These are phyloP conservation scores for Basidioascus undulatus DNA, from an alignment of 768 basidiomycete genomes.

Conservation along the genomic window DNA sequence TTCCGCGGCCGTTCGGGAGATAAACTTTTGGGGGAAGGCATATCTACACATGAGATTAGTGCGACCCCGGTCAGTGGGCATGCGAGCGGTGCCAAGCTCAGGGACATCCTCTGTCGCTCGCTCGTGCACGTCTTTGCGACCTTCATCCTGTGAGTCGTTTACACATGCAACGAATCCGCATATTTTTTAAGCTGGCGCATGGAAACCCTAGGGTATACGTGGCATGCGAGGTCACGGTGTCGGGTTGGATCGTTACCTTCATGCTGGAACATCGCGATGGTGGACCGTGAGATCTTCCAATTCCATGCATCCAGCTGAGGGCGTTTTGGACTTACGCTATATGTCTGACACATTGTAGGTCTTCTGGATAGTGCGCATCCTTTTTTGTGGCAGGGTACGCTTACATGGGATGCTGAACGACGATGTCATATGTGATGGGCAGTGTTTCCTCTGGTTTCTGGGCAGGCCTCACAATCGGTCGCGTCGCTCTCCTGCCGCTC, in stretches of 20 bases:
- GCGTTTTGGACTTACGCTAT: no score
- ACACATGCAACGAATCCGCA: no score
- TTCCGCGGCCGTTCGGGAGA: no score
- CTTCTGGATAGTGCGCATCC: constrained; percentile 17
- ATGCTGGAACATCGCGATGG: constrained; percentile 9
- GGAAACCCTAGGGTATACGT: no score
- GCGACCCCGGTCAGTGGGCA: no score
- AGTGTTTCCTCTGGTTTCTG: not conserved
- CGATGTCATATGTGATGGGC: not conserved
- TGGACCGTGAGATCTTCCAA: no score
- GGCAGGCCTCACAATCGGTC: constrained; percentile 28
- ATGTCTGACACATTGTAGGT: no score
- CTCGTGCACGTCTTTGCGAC: not conserved
- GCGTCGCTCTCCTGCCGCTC: constrained; percentile 29
- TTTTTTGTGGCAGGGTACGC: constrained; percentile 18
- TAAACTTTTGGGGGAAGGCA: no score
- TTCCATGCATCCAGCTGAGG: no score
- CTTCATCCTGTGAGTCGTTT: constrained; percentile 3
- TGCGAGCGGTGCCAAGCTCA: not conserved
- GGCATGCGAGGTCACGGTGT: constrained; percentile 16
- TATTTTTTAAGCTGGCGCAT: no score
- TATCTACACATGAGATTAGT: no score
- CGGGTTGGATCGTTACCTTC: constrained; percentile 15
- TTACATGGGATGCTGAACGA: not conserved
- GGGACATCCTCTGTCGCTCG: not conserved